Evolutionary conservation across 176 grass and related monocot genomes (phyloP).

Genomic region (Urochloa ruziziensis): DNA sequence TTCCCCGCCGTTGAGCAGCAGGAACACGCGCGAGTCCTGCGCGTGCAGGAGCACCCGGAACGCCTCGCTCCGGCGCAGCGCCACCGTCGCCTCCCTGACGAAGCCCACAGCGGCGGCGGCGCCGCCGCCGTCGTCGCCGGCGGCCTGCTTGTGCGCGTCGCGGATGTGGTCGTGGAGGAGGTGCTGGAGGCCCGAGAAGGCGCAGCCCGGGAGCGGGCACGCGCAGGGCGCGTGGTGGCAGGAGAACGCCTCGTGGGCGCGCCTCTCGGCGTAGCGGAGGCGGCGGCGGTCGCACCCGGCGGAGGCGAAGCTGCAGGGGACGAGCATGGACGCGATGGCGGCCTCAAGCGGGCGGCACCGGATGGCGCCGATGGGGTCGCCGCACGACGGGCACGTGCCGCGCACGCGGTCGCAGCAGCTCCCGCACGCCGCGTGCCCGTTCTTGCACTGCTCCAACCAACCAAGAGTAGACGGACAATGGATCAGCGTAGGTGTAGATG

Average conservation of each 20-base stretch:
- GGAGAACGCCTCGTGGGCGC: not conserved
- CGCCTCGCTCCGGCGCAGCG: not conserved
- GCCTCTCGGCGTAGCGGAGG: not conserved
- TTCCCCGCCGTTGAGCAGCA: not conserved
- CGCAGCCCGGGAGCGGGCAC: not conserved
- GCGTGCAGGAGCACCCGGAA: not conserved
- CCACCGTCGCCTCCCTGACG: not conserved
- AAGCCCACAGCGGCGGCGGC: not conserved
- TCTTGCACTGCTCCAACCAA: constrained; percentile 27
- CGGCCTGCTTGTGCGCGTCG: not conserved
- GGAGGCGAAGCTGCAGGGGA: not conserved
- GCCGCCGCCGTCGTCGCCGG: not conserved
- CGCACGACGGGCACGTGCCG: not conserved
- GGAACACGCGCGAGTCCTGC: not conserved
- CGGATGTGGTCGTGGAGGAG: not conserved
- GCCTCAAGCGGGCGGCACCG: not conserved
- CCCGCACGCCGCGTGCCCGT: not conserved
- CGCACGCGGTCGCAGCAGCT: not conserved
- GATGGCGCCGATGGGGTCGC: not conserved
- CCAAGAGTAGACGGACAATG: too few relatives aligned
- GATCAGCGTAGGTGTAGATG: too few relatives aligned
- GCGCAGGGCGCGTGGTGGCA: not conserved
- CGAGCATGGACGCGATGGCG: not conserved
- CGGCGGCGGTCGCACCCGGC: not conserved
- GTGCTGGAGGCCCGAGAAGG: not conserved